Conservation (phyloP, 2,329 filamentous ascomycete species). For the Colletotrichum navitas region DNA sequence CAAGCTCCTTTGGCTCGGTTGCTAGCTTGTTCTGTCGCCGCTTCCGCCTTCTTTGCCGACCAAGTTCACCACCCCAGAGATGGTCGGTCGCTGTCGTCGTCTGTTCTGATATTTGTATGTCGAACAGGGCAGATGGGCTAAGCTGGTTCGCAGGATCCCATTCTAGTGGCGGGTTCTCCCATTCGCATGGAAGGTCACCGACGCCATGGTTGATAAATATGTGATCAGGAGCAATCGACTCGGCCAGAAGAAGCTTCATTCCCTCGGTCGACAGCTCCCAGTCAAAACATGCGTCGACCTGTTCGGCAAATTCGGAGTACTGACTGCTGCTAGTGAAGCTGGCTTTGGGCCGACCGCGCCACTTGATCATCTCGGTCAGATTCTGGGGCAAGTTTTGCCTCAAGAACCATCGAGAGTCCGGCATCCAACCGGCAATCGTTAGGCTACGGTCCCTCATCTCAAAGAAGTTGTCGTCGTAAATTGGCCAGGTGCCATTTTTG, state of each 20-base stretch:
- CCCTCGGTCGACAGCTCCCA: slow-evolving; percentile 61
- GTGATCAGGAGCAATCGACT: slow-evolving; percentile 52
- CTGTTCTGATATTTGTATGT: slow-evolving; percentile 25
- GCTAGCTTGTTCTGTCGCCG: slow-evolving; percentile 32
- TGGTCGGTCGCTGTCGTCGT: slow-evolving; percentile 44
- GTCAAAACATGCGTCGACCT: slow-evolving; percentile 56
- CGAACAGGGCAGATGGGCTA: slow-evolving; percentile 16
- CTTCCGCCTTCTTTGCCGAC: slow-evolving; percentile 32
- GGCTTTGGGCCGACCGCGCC: slow-evolving; percentile 32
- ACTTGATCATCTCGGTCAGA: slow-evolving; percentile 50
- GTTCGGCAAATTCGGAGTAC: slow-evolving; percentile 47
- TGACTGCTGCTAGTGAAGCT: slow-evolving; percentile 29
- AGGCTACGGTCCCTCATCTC: slow-evolving; percentile 55
- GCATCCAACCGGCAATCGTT: slow-evolving; percentile 59
- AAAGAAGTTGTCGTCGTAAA: slow-evolving; percentile 50
- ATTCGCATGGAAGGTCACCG: slow-evolving; percentile 37
- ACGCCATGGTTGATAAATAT: slow-evolving; percentile 55
- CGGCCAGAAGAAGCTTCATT: slow-evolving; percentile 49
- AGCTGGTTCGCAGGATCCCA: slow-evolving; percentile 58
- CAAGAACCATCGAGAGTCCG: slow-evolving; percentile 54
- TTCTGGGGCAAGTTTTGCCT: slow-evolving; percentile 50
- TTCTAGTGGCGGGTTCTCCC: slow-evolving; percentile 44
- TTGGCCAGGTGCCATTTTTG: slow-evolving; percentile 50
- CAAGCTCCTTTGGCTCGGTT: slow-evolving; percentile 27
- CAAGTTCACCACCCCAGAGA: slow-evolving; percentile 38